Base-by-base conservation (phyloP, 805 yeast genomes). In the Hanseniaspora meyeri region DNA sequence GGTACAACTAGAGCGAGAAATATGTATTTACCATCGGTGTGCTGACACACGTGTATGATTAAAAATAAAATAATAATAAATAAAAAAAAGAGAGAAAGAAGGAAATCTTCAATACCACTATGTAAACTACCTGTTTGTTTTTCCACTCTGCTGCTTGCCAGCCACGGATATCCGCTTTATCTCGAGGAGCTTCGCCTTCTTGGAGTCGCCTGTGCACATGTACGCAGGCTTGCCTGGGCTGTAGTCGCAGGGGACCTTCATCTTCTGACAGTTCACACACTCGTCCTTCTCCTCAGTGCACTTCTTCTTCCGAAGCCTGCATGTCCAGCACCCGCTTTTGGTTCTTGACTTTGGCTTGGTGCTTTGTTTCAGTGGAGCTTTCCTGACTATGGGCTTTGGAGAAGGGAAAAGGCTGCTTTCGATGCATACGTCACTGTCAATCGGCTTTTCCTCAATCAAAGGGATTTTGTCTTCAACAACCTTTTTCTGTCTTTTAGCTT, bases 321-420 rank as follows among this genome's bases (percentile, higher is more conserved):
- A 85, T 6, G 87, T 85, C 91, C 91, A 85, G 64, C 93, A 85
- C 0, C 90, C 90, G 34, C 72, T 71, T 59, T 76, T 76, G 1
- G 82, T 78, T 50, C 83, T 67, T 24, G 71, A 64, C 10, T 66
- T 64, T 48, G 36, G 49, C n/a, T 16, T 45, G 3, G 2, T 16
- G 11, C 19, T 31, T 14, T 27, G 20, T 38, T 12, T 36, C n/a
- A 2, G 38, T 36, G 38, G 38, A 36, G 38, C 3, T 14, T 2
- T 2, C n/a, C 8, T 16, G 1, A 2, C n/a, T 36, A 5, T 10
- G 38, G 14, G n/a, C n/a, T 36, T 16, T 14, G n/a, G 7, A 16
- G n/a, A 12, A 16, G n/a, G 8, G 4, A n/a, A n/a, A 2, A 10
- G 16, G 16, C 16, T 16, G 36, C 12, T 32, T 11, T 32, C 3